Conservation (phyloP, 768 basidiomycete genomes). For the Amyloporia xantha region DNA sequence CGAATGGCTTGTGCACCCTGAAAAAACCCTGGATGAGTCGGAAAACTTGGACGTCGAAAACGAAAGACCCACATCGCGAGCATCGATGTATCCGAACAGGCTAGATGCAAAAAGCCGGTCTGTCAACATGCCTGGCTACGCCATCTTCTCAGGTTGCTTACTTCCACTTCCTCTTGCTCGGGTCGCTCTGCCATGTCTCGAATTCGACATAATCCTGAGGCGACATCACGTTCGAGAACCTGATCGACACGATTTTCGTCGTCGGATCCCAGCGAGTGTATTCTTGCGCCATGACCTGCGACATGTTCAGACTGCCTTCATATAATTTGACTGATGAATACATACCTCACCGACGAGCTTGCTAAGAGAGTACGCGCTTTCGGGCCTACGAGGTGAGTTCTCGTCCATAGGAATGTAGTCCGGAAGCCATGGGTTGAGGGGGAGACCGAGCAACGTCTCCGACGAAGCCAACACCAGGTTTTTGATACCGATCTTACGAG, state of each 20-base stretch:
- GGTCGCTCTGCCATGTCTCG: slow-evolving; percentile 3
- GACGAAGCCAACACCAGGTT: slow-evolving; percentile 4
- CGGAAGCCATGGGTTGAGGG: slow-evolving; percentile 1
- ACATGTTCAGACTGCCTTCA: not conserved
- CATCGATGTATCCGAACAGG: slow-evolving; percentile 3
- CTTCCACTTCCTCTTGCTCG: slow-evolving; percentile 1
- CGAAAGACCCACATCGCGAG: not conserved
- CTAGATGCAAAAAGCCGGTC: not conserved
- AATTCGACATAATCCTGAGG: not conserved
- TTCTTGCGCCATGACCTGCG: slow-evolving; percentile 2
- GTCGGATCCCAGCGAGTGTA: slow-evolving; percentile 3
- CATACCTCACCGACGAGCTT: slow-evolving; percentile 5
- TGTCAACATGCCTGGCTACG: not conserved
- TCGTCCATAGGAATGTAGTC: slow-evolving; percentile 4
- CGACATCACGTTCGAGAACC: slow-evolving; percentile 2
- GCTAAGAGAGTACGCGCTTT: slow-evolving; percentile 5
- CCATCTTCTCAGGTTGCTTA: not conserved
- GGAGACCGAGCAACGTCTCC: slow-evolving; percentile 4
- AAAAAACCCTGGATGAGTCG: not conserved
- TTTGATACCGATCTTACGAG: slow-evolving; percentile 4
- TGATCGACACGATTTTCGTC: slow-evolving; percentile 1
- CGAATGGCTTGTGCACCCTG: slow-evolving; percentile 2
- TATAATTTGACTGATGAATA: not conserved
- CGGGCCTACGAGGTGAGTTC: slow-evolving; percentile 3
- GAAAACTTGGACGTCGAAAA: not conserved